Evolutionary conservation across 495 filamentous ascomycete genomes (phyloP).

Genomic region (Collariella sp.): DNA sequence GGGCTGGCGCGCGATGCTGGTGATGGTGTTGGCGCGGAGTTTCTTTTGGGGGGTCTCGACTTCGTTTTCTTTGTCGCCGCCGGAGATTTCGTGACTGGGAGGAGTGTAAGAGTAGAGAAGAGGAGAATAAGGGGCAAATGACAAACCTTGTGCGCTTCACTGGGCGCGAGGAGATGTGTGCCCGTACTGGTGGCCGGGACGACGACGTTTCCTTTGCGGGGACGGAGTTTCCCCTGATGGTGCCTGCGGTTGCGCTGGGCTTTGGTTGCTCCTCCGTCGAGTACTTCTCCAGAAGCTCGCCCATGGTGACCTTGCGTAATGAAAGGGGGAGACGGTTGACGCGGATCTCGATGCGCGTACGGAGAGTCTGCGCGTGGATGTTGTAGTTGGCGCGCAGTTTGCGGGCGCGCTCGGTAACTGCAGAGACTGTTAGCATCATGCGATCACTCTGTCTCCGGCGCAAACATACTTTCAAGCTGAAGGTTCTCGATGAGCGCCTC

Average conservation of each 20-base stretch:
- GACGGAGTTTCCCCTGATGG: conserved; percentile 21
- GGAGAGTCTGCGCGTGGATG: conserved; percentile 73
- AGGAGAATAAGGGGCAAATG: not conserved
- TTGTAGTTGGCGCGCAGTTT: conserved; percentile 88
- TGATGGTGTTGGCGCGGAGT: conserved; percentile 19
- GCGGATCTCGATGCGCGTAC: conserved; percentile 83
- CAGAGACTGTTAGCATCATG: conserved; percentile 14
- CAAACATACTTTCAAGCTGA: conserved; percentile 73
- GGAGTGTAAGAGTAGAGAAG: conserved; percentile 12
- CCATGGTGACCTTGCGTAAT: conserved; percentile 73
- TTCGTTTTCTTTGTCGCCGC: conserved; percentile 74
- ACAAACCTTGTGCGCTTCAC: conserved; percentile 58
- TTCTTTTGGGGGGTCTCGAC: conserved; percentile 39
- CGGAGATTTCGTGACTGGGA: conserved; percentile 53
- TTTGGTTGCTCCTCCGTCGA: conserved; percentile 20
- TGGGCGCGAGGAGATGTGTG: conserved; percentile 25
- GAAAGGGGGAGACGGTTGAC: conserved; percentile 84
- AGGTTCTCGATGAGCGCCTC: conserved; percentile 86
- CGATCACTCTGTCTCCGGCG: not conserved
- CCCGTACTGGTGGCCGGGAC: conserved; percentile 11
- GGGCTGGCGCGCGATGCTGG: conserved; percentile 23
- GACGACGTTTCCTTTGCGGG: conserved; percentile 26
- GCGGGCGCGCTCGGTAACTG: conserved; percentile 85
- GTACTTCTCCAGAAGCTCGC: conserved; percentile 57
- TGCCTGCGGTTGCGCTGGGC: not conserved